Percentiles rank a stretch among this genome's conserved stretches.
These are phyloP conservation scores for Erysimum cheiranthoides DNA, from an alignment of 345 rosid species.

Conservation along the genomic window DNA sequence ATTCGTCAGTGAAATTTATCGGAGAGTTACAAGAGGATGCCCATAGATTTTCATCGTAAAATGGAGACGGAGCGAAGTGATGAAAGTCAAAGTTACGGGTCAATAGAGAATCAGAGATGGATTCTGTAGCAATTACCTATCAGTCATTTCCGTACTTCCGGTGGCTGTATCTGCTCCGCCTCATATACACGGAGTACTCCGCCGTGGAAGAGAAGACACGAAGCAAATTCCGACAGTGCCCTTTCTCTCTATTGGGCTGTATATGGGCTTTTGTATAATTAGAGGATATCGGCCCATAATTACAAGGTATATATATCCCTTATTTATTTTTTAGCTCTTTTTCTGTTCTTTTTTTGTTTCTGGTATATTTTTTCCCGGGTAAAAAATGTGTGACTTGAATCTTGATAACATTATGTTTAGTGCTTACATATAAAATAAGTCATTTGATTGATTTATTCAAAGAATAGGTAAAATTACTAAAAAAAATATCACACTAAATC, in stretches of 20 bases:
- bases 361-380: no score
- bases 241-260: neutral
- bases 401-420: neutral
- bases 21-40: no score
- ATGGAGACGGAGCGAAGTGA: no score
- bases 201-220: neutral
- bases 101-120: no score
- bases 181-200: neutral
- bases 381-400: neutral
- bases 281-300: neutral
- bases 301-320: neutral
- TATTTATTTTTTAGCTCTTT: neutral
- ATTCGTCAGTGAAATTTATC: no score
- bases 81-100: no score
- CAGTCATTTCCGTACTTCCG: neutral
- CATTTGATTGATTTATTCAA: slow-evolving; percentile 4
- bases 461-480: neutral
- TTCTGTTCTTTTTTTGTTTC: no score
- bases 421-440: neutral
- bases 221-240: neutral
- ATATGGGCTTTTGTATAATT: neutral
- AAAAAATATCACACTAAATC: neutral
- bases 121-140: neutral
- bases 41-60: no score
- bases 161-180: neutral